Evolutionary conservation across 352 stramenopile species (phyloP).

Genomic region (Globisporangium canariense): DNA sequence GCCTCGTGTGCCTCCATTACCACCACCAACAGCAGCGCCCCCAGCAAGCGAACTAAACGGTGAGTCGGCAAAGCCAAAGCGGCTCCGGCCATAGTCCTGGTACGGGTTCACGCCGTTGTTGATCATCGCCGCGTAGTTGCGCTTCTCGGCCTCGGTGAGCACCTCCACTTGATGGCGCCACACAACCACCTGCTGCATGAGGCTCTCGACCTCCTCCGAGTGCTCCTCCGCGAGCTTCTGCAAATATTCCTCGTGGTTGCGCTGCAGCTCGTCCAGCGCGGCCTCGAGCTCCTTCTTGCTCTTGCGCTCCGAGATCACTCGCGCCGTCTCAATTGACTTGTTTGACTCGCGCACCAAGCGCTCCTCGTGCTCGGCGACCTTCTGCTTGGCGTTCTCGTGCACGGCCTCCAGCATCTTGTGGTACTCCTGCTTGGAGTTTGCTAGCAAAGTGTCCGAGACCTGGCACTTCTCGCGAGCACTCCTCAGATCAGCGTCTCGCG

Average conservation of each 20-base stretch:
- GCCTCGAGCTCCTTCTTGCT: conserved; percentile 52
- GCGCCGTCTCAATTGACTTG: conserved; percentile 69
- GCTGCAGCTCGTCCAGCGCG: conserved; percentile 47
- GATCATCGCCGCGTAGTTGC: conserved; percentile 65
- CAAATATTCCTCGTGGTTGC: conserved; percentile 69
- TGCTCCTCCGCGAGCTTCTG: conserved; percentile 81
- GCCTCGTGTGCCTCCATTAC: not conserved
- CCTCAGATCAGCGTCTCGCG: conserved; percentile 33
- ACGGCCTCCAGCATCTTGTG: conserved; percentile 44
- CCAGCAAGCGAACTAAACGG: conserved; percentile 13
- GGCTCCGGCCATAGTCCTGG: conserved; percentile 47
- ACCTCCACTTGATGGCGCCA: conserved; percentile 86
- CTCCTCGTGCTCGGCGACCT: conserved; percentile 61
- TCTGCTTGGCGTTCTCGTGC: conserved; percentile 36
- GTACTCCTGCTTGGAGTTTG: conserved; percentile 35
- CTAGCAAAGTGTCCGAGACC: conserved; percentile 32
- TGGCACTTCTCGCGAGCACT: conserved; percentile 32
- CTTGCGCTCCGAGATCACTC: conserved; percentile 46
- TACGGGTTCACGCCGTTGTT: conserved; percentile 60
- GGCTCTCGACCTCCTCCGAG: conserved; percentile 75
- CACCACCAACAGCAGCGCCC: not conserved
- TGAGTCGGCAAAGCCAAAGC: conserved; percentile 36
- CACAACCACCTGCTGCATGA: conserved; percentile 77
- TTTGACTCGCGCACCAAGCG: conserved; percentile 74
- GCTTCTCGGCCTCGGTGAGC: conserved; percentile 76